These are phyloP conservation scores for Rhodotorula sp. DNA, from an alignment of 1,284 basidiomycete genomes.

Conservation along the genomic window DNA sequence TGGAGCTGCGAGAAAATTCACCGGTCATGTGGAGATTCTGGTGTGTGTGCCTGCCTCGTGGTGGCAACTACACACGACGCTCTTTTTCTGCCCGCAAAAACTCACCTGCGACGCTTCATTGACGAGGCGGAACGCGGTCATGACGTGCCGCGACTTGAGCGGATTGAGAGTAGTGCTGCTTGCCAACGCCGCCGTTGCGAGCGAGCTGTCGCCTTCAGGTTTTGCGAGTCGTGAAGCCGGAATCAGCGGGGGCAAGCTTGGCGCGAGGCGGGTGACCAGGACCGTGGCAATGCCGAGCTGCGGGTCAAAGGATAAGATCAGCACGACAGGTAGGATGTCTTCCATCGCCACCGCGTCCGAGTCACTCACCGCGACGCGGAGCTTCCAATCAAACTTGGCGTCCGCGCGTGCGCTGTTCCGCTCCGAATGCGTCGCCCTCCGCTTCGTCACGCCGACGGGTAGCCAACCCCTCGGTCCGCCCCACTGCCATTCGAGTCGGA, in stretches of 20 bases:
- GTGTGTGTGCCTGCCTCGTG: no score
- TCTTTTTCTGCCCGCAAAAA: no score
- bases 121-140: not conserved
- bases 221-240: not conserved
- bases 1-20: constrained; percentile 1
- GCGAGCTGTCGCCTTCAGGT: not conserved
- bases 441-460: not conserved
- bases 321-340: not conserved
- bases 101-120: not conserved
- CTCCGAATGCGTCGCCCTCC: constrained; percentile 2
- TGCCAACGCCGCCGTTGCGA: not conserved
- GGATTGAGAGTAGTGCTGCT: not conserved
- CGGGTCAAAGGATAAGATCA: not conserved
- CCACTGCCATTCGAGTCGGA: constrained; percentile 2
- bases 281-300: not conserved
- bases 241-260: not conserved
- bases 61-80: not conserved
- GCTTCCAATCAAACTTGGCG: not conserved
- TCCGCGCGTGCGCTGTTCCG: constrained; percentile 1
- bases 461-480: not conserved
- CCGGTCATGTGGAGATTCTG: no score
- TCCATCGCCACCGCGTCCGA: not conserved
- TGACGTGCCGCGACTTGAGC: not conserved
- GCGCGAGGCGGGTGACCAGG: not conserved
- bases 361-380: not conserved